These are phyloP conservation scores for Magnolia officinalis DNA, from an alignment of 164 flowering plant species.

Conservation along the genomic window DNA sequence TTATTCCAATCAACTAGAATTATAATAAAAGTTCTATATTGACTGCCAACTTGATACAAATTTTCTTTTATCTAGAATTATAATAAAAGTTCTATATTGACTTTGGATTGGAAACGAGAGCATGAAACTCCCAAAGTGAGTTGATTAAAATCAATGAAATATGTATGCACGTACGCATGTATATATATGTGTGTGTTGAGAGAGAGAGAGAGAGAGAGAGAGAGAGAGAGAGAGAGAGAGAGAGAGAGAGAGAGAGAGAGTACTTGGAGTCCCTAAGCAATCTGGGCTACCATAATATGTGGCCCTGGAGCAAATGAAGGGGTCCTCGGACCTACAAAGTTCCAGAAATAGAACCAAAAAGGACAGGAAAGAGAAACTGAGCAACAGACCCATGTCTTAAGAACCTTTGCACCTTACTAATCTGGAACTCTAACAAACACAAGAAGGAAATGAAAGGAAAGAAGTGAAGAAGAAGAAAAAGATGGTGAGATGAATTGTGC, in stretches of 20 bases:
- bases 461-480: too few relatives aligned
- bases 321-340: constrained; percentile 1
- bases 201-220: too few relatives aligned
- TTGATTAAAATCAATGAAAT: background rate
- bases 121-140: background rate
- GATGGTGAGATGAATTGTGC: too few relatives aligned
- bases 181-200: background rate
- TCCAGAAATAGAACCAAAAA: background rate
- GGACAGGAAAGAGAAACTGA: background rate
- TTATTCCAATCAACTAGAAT: too few relatives aligned
- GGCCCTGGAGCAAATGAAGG: constrained; percentile 49
- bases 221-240: background rate
- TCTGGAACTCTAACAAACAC: too few relatives aligned
- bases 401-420: too few relatives aligned
- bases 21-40: too few relatives aligned
- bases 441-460: too few relatives aligned
- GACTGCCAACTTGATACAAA: too few relatives aligned
- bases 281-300: constrained; percentile 85
- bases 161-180: background rate
- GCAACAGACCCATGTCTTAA: background rate
- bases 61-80: too few relatives aligned
- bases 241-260: constrained; percentile 13
- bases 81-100: too few relatives aligned
- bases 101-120: background rate
- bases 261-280: constrained; percentile 76